Conservation (phyloP, 805 yeast species). For the Candida argentea region DNA sequence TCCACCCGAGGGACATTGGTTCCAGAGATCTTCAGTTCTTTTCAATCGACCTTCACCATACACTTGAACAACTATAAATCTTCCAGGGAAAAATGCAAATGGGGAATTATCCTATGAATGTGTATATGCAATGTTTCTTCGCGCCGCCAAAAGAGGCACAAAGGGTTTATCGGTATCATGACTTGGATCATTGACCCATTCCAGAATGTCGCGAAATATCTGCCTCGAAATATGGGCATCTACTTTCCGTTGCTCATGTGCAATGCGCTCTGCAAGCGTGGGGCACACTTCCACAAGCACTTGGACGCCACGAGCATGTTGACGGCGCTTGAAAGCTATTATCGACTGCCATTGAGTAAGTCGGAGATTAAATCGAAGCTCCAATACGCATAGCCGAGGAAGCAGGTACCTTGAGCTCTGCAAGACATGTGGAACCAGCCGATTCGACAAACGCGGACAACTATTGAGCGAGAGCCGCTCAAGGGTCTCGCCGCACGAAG, state of each 20-base stretch:
- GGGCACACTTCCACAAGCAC: slow-evolving; percentile 77
- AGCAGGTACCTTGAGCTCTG: slow-evolving; percentile 36
- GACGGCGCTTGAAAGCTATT: slow-evolving; percentile 55
- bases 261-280: slow-evolving; percentile 45
- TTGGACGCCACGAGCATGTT: slow-evolving; percentile 32
- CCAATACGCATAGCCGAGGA: slow-evolving; percentile 55
- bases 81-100: too few relatives aligned
- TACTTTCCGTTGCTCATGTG: slow-evolving; percentile 48
- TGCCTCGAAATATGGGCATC: slow-evolving; percentile 46
- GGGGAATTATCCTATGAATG: too few relatives aligned
- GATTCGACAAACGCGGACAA: slow-evolving; percentile 51
- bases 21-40: too few relatives aligned
- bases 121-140: too few relatives aligned
- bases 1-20: too few relatives aligned
- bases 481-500: slow-evolving; percentile 35
- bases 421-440: slow-evolving; percentile 43
- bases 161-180: slow-evolving; percentile 30
- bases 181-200: slow-evolving; percentile 44
- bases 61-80: too few relatives aligned
- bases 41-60: too few relatives aligned
- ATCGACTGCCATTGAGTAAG: slow-evolving; percentile 54
- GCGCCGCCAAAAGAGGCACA: slow-evolving; percentile 4
- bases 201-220: slow-evolving; percentile 52
- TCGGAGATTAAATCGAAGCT: slow-evolving; percentile 52
- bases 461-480: slow-evolving; percentile 68